phyloP scores from a whole-genome alignment of 208 protist genomes.

The Angomonas desouzai region DNA sequence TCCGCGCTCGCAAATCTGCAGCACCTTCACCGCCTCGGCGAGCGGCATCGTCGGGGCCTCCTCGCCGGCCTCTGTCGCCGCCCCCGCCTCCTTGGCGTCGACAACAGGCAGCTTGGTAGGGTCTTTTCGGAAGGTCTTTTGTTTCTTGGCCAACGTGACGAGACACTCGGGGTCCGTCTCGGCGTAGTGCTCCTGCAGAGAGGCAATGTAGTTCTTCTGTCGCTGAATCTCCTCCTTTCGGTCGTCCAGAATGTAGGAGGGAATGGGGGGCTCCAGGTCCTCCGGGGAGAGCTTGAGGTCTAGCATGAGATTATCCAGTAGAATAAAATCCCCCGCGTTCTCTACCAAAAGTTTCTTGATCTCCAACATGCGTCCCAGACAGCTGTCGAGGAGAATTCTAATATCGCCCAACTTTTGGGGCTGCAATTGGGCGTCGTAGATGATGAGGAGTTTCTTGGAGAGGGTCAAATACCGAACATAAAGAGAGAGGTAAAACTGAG shows the following conservation, averaged over 20 bases:
- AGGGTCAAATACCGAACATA: conserved; percentile 92
- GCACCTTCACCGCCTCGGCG: conserved; percentile 80
- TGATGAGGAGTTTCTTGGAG: conserved; percentile 63
- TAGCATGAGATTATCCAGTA: conserved; percentile 88
- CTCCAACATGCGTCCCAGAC: conserved; percentile 93
- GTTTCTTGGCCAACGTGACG: conserved; percentile 37
- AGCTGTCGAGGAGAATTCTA: conserved; percentile 83
- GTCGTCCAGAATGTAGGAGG: conserved; percentile 88
- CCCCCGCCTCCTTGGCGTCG: conserved; percentile 6
- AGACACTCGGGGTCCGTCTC: conserved; percentile 67
- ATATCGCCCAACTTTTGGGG: conserved; percentile 93
- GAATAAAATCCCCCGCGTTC: conserved; percentile 80
- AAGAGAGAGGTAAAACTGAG: conserved; percentile 79
- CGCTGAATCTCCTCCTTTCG: conserved; percentile 60
- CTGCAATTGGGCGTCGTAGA: conserved; percentile 91
- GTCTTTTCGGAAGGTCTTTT: conserved; percentile 18
- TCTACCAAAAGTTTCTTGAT: conserved; percentile 67
- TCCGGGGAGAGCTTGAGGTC: conserved; percentile 90
- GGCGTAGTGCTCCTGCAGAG: conserved; percentile 68
- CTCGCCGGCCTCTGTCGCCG: neutral
- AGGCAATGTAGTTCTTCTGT: conserved; percentile 66
- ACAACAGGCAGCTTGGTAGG: conserved; percentile 30
- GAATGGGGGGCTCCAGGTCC: conserved; percentile 81
- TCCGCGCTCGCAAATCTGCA: conserved; percentile 93
- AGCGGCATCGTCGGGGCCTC: conserved; percentile 48